A percentile compares a stretch with the other conserved stretches of the same genome.
These are phyloP conservation scores for Porcisia deanei DNA, from an alignment of 208 protist species.

Conservation along the genomic window DNA sequence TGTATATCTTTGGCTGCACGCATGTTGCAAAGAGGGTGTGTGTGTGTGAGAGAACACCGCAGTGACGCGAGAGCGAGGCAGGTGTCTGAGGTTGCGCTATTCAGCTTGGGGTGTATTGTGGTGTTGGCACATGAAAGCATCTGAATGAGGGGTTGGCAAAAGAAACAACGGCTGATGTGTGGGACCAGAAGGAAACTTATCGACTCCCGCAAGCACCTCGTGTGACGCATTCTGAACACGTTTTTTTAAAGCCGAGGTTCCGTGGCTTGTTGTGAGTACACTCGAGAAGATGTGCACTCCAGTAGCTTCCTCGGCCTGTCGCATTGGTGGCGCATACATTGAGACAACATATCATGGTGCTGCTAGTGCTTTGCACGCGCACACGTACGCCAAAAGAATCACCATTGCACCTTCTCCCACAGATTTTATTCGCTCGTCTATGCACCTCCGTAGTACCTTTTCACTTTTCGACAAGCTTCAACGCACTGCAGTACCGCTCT, in stretches of 20 bases:
- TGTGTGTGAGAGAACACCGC: neutral
- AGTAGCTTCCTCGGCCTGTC: neutral
- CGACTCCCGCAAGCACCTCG: neutral
- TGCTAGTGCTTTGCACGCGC: neutral
- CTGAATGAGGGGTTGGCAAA: neutral
- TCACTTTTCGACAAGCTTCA: neutral
- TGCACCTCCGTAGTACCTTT: neutral
- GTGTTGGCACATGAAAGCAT: slow-evolving; percentile 2
- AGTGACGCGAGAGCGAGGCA: neutral
- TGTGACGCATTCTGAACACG: neutral
- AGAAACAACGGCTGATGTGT: neutral
- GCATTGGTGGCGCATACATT: neutral
- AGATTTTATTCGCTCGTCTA: neutral
- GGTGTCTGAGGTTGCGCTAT: neutral
- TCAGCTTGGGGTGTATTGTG: neutral
- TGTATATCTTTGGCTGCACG: neutral
- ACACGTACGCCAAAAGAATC: neutral
- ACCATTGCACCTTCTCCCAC: neutral
- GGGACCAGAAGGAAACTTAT: neutral
- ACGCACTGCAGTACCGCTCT: neutral
- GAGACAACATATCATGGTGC: neutral
- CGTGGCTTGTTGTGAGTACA: neutral
- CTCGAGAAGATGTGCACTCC: neutral
- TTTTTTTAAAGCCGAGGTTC: neutral
- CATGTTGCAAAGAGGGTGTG: neutral